A percentile compares a stretch with the other conserved stretches of the same genome.
These are phyloP conservation scores for Leishmania lainsoni DNA, from an alignment of 208 protist species.

Conservation along the genomic window DNA sequence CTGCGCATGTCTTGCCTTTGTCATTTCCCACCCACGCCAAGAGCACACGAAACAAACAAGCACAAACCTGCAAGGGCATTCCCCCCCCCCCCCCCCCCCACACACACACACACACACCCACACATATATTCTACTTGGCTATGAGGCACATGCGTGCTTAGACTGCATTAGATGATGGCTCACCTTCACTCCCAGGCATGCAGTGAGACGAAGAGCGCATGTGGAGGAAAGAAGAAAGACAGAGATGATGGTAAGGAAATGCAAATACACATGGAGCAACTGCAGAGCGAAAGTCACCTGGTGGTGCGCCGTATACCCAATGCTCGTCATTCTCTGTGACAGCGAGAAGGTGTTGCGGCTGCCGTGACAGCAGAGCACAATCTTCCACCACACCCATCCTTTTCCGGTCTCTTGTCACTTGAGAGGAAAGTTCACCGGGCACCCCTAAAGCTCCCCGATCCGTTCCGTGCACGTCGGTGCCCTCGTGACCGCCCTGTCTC, in stretches of 20 bases:
- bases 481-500: not conserved
- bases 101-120: not conserved
- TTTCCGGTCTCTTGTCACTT: not conserved
- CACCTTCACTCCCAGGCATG: not conserved
- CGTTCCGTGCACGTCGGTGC: not conserved
- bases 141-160: not conserved
- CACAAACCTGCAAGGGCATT: too few species aligned
- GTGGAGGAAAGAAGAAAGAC: not conserved
- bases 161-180: not conserved
- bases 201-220: not conserved
- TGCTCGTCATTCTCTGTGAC: not conserved
- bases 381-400: too few species aligned
- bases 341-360: not conserved
- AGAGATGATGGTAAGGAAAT: not conserved
- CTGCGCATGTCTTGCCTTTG: not conserved
- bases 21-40: not conserved
- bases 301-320: not conserved
- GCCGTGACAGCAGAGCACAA: not conserved
- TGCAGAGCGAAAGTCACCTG: not conserved
- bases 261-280: not conserved
- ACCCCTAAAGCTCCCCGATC: not conserved
- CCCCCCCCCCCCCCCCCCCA: not conserved
- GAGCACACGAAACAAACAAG: too few species aligned
- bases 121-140: too few species aligned
- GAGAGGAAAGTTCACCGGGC: not conserved